Conservation (phyloP, 805 yeast species). For the Sungouiozyma ichnusensis region DNA sequence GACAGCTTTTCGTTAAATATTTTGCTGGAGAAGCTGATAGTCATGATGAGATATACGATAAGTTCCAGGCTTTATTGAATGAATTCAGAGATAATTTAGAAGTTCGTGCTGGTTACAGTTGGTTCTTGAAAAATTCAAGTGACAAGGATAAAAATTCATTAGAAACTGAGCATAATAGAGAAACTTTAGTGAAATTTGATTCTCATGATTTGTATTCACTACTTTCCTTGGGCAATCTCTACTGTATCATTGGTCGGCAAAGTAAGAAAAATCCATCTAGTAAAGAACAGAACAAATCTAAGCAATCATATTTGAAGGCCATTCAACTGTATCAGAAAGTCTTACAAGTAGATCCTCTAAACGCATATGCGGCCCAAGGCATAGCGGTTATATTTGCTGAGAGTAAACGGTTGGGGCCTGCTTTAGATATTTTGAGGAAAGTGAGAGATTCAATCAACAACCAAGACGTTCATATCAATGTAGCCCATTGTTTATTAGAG, state of each 20-base stretch:
- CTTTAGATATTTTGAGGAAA: slow-evolving; percentile 78
- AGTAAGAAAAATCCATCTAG: slow-evolving; percentile 34
- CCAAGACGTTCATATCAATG: slow-evolving; percentile 68
- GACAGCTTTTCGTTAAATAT: slow-evolving; percentile 54
- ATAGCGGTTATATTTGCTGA: slow-evolving; percentile 89
- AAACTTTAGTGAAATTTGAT: slow-evolving; percentile 69
- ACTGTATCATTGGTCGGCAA: slow-evolving; percentile 74
- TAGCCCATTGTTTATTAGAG: slow-evolving; percentile 81
- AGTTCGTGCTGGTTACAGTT: slow-evolving; percentile 82
- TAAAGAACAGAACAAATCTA: slow-evolving; percentile 40
- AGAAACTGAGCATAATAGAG: slow-evolving; percentile 75
- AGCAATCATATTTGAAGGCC: slow-evolving; percentile 78
- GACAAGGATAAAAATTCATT: slow-evolving; percentile 38
- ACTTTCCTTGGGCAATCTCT: slow-evolving; percentile 81
- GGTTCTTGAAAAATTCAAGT: slow-evolving; percentile 52
- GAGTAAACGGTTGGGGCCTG: slow-evolving; percentile 59
- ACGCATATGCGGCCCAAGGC: slow-evolving; percentile 97
- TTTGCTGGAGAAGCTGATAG: slow-evolving; percentile 32
- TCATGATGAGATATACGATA: slow-evolving; percentile 15
- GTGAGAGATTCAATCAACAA: slow-evolving; percentile 84
- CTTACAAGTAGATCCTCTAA: slow-evolving; percentile 66
- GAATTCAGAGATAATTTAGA: slow-evolving; percentile 57
- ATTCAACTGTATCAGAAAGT: slow-evolving; percentile 87
- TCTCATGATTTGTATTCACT: slow-evolving; percentile 87
- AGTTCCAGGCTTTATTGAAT: slow-evolving; percentile 37